Evolutionary conservation across 129 eudicot genomes (phyloP), one percentile per base, ranked within the genome.

Genomic region (Chrysanthemum makinoi): DNA sequence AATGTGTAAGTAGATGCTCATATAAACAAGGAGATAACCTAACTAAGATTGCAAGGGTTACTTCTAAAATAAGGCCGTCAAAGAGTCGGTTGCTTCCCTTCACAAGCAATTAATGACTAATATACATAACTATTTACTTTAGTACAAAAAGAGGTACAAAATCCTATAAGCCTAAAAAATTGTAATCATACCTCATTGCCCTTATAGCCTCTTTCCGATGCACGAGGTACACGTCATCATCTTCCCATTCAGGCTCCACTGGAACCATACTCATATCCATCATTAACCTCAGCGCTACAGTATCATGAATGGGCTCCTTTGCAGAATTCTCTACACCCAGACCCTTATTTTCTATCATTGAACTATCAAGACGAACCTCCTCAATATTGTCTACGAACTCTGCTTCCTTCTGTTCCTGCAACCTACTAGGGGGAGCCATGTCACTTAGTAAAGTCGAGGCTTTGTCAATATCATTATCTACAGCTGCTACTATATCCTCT

Each of bases 171-270:
- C 49, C 65, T 62, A 12, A 16, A 19, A 56, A 75, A 49, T 3
- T 22, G 22, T 8, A 26, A 62, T 52, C 73, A 26, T 68, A 94
- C 98, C 99, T 90, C 84, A 80, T 87, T 62, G 82, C 75, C 79
- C 70, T 87, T 65, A 86, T 59, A 44, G 99, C 97, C 78, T 88
- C 94, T 84, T 84, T 90, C 7, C 96, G 89, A 72, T 86, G 86
- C 61, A 78, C 54, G 53, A 81, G 49, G 67, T 95, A 95, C 74
- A 95, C 58, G 79, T 94, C 97, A 75, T 87, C 97, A 79, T 93
- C 92, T 87, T 87, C 97, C 96, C 91, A 95, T 72, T 95, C 99
- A 54, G 96, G 94, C 83, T 90, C 97, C 76, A 82, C 46, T 7
- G 96, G 97, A 12, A 83, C 30, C 82, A 62, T 68, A 72, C 73